Conservation (phyloP, 1,284 basidiomycete species). For the Entoloma clypeatum region DNA sequence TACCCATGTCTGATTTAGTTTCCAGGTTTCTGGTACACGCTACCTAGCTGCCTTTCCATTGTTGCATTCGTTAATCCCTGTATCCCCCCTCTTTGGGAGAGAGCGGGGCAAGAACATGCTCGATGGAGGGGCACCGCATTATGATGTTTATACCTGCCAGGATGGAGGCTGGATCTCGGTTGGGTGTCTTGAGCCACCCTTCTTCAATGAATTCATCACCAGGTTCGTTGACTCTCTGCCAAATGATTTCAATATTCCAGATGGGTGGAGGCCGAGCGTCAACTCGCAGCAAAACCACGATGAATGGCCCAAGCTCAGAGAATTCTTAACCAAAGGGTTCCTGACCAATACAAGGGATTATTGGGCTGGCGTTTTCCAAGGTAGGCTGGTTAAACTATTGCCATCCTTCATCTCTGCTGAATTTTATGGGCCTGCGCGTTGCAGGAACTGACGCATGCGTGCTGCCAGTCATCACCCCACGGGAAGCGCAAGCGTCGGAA, state of each 20-base stretch:
- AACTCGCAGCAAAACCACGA: constrained; percentile 47
- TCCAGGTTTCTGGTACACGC: constrained; percentile 72
- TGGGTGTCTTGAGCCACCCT: constrained; percentile 70
- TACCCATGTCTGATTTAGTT: not conserved
- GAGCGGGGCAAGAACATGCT: constrained; percentile 60
- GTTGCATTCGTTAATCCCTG: constrained; percentile 40
- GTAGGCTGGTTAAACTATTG: too few relatives aligned
- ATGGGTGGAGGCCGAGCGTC: constrained; percentile 52
- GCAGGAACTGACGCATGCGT: constrained; percentile 74
- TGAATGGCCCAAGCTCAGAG: constrained; percentile 58
- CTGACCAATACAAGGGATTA: constrained; percentile 56
- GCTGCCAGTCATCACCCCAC: constrained; percentile 66
- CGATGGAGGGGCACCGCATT: constrained; percentile 80
- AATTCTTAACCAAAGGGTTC: constrained; percentile 66
- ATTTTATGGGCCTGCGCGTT: constrained; percentile 1
- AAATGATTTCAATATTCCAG: constrained; percentile 32
- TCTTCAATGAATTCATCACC: constrained; percentile 61
- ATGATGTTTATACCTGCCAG: constrained; percentile 69
- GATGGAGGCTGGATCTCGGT: constrained; percentile 77
- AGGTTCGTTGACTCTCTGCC: constrained; percentile 52
- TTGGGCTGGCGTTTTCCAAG: constrained; percentile 67
- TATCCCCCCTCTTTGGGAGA: constrained; percentile 38
- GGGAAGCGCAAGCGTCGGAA: constrained; percentile 50
- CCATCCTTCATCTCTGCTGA: constrained; percentile 3
- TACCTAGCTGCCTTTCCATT: constrained; percentile 75